Evolutionary conservation across 1,284 basidiomycete species (phyloP).

Genomic region (Cryptococcus hybrid): DNA sequence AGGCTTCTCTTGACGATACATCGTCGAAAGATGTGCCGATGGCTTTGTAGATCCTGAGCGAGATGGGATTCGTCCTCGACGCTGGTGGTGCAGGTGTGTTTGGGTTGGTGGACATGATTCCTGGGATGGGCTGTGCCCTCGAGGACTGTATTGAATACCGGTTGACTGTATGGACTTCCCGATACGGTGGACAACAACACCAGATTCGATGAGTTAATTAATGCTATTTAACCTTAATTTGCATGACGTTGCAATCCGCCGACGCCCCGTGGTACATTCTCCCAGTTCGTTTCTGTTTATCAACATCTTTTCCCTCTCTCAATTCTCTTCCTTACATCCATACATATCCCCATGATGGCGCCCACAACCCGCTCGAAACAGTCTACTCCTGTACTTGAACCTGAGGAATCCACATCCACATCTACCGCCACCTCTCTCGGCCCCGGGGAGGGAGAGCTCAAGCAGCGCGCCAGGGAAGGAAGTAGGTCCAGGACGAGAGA

Average conservation of each 20-base stretch:
- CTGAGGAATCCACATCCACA: conserved; percentile 2
- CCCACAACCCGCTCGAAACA: conserved; percentile 38
- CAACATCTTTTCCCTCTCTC: neutral
- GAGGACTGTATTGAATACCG: neutral
- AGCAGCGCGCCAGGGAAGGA: conserved; percentile 26
- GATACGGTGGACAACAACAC: neutral
- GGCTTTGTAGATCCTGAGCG: conserved; percentile 82
- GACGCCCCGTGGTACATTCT: too few species aligned
- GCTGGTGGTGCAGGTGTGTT: conserved; percentile 26
- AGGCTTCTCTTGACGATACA: conserved; percentile 70
- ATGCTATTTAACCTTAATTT: too few species aligned
- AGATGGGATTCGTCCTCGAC: conserved; percentile 60
- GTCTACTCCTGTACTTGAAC: conserved; percentile 18
- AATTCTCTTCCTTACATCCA: neutral
- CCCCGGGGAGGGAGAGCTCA: conserved; percentile 7
- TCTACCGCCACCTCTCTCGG: conserved; percentile 10
- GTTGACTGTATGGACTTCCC: neutral
- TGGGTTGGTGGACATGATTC: too few species aligned
- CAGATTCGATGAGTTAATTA: too few species aligned
- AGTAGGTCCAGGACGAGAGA: conserved; percentile 38
- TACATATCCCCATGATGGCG: conserved; percentile 18
- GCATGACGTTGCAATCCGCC: too few species aligned
- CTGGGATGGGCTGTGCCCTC: neutral
- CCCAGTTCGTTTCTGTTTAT: neutral
- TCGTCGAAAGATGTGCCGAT: conserved; percentile 77